These are phyloP conservation scores for Fusarium sp. DNA, from an alignment of 2,329 filamentous ascomycete species.

Conservation along the genomic window DNA sequence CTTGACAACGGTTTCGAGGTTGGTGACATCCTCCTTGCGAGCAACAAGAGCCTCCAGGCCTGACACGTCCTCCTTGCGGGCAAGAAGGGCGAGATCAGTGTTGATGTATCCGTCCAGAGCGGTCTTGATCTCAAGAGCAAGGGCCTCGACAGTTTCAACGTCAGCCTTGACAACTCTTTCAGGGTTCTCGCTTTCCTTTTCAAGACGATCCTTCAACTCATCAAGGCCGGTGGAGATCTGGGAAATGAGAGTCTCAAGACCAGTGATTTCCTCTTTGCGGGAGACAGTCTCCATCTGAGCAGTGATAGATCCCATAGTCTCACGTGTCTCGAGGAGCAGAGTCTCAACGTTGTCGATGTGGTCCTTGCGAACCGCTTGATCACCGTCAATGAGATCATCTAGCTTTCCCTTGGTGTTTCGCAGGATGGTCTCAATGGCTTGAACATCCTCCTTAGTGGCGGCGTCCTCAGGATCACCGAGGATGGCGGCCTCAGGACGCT, in stretches of 20 bases:
- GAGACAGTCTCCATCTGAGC: slow-evolving; percentile 77
- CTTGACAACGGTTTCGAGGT: slow-evolving; percentile 75
- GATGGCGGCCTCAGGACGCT: slow-evolving; percentile 18
- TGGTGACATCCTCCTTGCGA: slow-evolving; percentile 75
- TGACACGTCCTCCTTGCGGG: slow-evolving; percentile 78
- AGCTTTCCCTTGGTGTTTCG: slow-evolving; percentile 89
- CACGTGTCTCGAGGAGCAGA: slow-evolving; percentile 78
- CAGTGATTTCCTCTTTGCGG: slow-evolving; percentile 81
- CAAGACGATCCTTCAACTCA: slow-evolving; percentile 73
- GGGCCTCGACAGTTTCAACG: slow-evolving; percentile 81
- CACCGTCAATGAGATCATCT: slow-evolving; percentile 81
- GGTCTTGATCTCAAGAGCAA: slow-evolving; percentile 87
- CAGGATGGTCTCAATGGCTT: slow-evolving; percentile 90
- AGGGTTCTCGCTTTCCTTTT: slow-evolving; percentile 65
- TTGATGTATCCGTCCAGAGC: slow-evolving; percentile 78
- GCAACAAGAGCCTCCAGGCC: slow-evolving; percentile 76
- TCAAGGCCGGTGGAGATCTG: slow-evolving; percentile 82
- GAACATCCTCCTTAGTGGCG: slow-evolving; percentile 79
- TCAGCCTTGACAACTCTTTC: slow-evolving; percentile 84
- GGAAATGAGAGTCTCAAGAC: slow-evolving; percentile 81
- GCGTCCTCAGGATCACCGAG: slow-evolving; percentile 46
- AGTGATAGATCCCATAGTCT: slow-evolving; percentile 74
- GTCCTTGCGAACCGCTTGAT: slow-evolving; percentile 75
- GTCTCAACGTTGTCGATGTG: slow-evolving; percentile 75
- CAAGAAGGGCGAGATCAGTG: slow-evolving; percentile 76